Evolutionary conservation across 192 early-diverging fungal species (phyloP).

Genomic region (Paraglomus brasilianum): DNA sequence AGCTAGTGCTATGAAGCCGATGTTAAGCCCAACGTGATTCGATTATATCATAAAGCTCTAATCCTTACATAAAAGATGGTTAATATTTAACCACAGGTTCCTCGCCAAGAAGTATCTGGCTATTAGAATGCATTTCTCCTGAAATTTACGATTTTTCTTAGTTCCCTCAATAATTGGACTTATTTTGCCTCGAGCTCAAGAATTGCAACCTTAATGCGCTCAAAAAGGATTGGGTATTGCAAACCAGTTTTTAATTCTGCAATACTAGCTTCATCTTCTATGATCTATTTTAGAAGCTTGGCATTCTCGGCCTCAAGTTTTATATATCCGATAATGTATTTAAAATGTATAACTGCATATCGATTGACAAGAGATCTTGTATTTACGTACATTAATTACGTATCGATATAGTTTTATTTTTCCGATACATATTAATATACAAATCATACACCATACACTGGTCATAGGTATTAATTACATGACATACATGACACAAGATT

Average conservation of each 20-base stretch:
- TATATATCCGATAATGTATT: too few relatives aligned
- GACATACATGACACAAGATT: too few relatives aligned
- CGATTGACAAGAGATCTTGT: too few relatives aligned
- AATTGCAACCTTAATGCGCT: background rate
- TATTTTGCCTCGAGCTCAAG: background rate
- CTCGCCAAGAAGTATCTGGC: too few relatives aligned
- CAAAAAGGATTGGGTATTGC: conserved; percentile 13
- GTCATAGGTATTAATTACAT: too few relatives aligned
- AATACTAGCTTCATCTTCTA: background rate
- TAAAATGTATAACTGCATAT: too few relatives aligned
- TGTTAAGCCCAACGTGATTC: conserved; percentile 17
- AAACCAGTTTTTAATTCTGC: conserved; percentile 2
- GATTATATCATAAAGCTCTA: conserved; percentile 21
- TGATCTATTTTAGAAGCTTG: background rate
- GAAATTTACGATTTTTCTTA: background rate
- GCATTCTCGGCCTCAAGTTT: background rate
- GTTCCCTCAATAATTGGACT: background rate
- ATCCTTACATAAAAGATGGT: conserved; percentile 2
- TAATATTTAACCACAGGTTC: conserved; percentile 5
- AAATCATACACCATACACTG: too few relatives aligned
- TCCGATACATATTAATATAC: too few relatives aligned
- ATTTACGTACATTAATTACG: too few relatives aligned
- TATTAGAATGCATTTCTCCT: background rate
- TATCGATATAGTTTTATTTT: too few relatives aligned
- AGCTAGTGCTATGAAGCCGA: conserved; percentile 2